Conservation (phyloP, 805 yeast species). For the Torulaspora microellipsoides region DNA sequence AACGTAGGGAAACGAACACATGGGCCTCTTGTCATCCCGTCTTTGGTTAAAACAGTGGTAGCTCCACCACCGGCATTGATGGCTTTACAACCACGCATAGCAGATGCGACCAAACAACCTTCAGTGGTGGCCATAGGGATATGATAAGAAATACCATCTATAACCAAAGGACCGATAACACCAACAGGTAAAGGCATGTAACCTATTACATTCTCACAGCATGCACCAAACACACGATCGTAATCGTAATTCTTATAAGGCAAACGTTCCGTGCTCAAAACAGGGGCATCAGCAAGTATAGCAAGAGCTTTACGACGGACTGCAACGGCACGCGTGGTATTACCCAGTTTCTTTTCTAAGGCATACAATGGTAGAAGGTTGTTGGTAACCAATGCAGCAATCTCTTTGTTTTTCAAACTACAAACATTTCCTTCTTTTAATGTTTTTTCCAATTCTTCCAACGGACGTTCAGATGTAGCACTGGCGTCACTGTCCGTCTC, state of each 20-base stretch:
- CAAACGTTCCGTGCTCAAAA: constrained; percentile 61
- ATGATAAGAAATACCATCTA: constrained; percentile 83
- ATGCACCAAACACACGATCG: constrained; percentile 95
- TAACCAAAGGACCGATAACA: constrained; percentile 91
- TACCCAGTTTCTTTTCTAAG: constrained; percentile 83
- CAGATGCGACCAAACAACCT: constrained; percentile 96
- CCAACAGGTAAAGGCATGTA: constrained; percentile 96
- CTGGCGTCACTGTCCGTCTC: constrained; percentile 37
- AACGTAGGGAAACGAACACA: constrained; percentile 86
- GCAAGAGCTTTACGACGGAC: constrained; percentile 94
- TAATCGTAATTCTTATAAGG: constrained; percentile 86
- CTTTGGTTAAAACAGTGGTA: constrained; percentile 82
- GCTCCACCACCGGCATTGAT: constrained; percentile 97
- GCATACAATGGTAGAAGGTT: constrained; percentile 92
- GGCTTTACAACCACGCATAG: constrained; percentile 99
- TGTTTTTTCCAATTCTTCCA: constrained; percentile 59
- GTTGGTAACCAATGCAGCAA: constrained; percentile 59
- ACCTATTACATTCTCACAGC: constrained; percentile 98
- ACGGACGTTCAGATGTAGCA: constrained; percentile 40
- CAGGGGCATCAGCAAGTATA: constrained; percentile 73
- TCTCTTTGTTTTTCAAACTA: constrained; percentile 65
- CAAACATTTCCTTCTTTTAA: constrained; percentile 70
- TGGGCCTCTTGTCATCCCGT: constrained; percentile 99
- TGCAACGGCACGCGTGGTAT: constrained; percentile 86
- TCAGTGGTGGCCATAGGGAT: constrained; percentile 99